These are phyloP conservation scores for Trebouxia sp. DNA, from an alignment of 139 green algal species.

Conservation along the genomic window DNA sequence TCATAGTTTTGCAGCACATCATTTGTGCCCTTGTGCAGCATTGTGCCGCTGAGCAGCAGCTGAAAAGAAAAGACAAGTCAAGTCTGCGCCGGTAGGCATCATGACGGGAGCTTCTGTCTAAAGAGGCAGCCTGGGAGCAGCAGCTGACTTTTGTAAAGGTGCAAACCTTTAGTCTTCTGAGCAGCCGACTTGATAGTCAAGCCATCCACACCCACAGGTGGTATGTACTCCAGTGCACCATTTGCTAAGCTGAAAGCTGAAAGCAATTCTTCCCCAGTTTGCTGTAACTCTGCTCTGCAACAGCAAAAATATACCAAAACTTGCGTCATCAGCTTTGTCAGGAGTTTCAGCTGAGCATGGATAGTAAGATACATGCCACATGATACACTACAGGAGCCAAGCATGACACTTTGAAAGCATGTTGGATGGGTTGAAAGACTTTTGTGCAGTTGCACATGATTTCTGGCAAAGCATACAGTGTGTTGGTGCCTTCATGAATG, in stretches of 20 bases:
- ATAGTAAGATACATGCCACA: neutral
- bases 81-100: neutral
- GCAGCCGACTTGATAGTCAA: neutral
- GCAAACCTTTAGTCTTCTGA: neutral
- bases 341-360: neutral
- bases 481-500: too few species aligned
- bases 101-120: too few species aligned
- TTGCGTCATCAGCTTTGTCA: neutral
- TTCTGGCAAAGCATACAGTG: too few species aligned
- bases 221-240: conserved; percentile 15
- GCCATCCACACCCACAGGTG: neutral
- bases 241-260: conserved; percentile 36
- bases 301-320: neutral
- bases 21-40: too few species aligned
- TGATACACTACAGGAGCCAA: too few species aligned
- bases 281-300: conserved; percentile 41
- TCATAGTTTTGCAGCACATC: too few species aligned
- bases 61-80: neutral
- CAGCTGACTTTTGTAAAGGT: neutral
- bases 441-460: too few species aligned
- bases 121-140: too few species aligned
- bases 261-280: conserved; percentile 34
- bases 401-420: too few species aligned
- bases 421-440: too few species aligned
- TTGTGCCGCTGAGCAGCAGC: neutral